phyloP scores from a whole-genome alignment of 2,329 filamentous ascomycete genomes.

The Allantophomopsis cytisporea region DNA sequence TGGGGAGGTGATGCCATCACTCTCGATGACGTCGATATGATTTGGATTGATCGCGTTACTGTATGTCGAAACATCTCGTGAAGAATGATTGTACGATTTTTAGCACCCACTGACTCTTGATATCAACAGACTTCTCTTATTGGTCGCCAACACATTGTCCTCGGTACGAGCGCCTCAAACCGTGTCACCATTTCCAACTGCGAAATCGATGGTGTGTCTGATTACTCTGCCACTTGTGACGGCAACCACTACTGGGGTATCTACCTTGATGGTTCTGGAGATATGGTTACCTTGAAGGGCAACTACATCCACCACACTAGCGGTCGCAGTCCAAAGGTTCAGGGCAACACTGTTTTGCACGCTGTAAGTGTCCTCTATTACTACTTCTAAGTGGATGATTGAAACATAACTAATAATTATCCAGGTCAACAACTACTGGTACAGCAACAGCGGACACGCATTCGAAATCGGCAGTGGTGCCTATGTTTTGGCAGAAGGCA shows the following conservation, averaged over 20 bases:
- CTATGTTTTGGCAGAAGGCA: constrained; percentile 27
- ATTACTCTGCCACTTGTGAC: constrained; percentile 28
- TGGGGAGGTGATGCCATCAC: constrained; percentile 24
- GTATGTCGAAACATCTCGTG: too few relatives aligned
- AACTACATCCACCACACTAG: constrained; percentile 31
- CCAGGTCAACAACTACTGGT: constrained; percentile 27
- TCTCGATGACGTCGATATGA: constrained; percentile 16
- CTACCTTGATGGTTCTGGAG: constrained; percentile 23
- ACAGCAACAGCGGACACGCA: constrained; percentile 25
- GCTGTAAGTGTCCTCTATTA: constrained; percentile 2
- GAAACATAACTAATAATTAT: too few relatives aligned
- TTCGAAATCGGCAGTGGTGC: constrained; percentile 23
- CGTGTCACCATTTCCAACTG: constrained; percentile 31
- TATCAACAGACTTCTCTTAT: constrained; percentile 19
- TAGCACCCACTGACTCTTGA: too few relatives aligned
- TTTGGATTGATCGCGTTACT: constrained; percentile 25
- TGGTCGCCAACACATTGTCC: constrained; percentile 28
- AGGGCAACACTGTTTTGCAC: constrained; percentile 18
- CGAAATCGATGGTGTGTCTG: constrained; percentile 27
- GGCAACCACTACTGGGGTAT: constrained; percentile 32
- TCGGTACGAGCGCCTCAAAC: constrained; percentile 18
- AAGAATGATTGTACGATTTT: too few relatives aligned
- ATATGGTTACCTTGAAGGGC: constrained; percentile 25
- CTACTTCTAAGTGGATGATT: too few relatives aligned
- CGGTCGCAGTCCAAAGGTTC: constrained; percentile 28